Evolutionary conservation across 768 basidiomycete genomes (phyloP), one percentile per base, ranked within the genome.

Genomic region (Cubamyces sp.): DNA sequence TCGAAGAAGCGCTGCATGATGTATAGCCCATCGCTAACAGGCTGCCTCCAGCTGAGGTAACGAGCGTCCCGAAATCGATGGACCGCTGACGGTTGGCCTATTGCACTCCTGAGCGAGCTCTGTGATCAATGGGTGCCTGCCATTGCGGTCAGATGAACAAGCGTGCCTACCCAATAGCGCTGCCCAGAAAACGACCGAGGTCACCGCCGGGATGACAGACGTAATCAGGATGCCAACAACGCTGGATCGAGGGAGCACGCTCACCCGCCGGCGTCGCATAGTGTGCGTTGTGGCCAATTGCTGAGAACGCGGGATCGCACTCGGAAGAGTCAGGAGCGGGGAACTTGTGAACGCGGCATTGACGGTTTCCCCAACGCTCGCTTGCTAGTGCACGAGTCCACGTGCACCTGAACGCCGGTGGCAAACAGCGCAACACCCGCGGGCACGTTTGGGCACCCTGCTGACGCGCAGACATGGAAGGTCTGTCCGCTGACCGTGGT

Each of bases 401-500:
- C 49, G 49, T 52, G 61, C 18, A 34, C 19, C 19, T 30, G 43
- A 47, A 57, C 42, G 55, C 61, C 50, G 42, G 34, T 15, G 50
- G 53, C 45, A 57, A 51, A 59, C 48, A 59, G 26, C 15, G 30
- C 54, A 15, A 46, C 50, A 30, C 5, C 40, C 6, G 18, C 61
- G n/a, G 37, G 43, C 42, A 1, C n/a, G 40, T 26, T 26, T 46
- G 45, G 9, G 48, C 25, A 15, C 28, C 28, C 23, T 49, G 48
- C 48, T 43, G 19, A 43, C 42, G 34, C 9, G 34, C 9, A 18
- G 42, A 16, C 3, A 28, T 55, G 43, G 50, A 26, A 30, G 54
- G 34, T 19, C 40, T 39, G 43, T 57, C 61, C 50, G 49, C 61
- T 62, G 61, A 62, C 61, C 61, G 18, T 25, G 55, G 55, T 62